Conservation (phyloP, 371 early-diverging fungal species). For the Mycotypha africana region DNA sequence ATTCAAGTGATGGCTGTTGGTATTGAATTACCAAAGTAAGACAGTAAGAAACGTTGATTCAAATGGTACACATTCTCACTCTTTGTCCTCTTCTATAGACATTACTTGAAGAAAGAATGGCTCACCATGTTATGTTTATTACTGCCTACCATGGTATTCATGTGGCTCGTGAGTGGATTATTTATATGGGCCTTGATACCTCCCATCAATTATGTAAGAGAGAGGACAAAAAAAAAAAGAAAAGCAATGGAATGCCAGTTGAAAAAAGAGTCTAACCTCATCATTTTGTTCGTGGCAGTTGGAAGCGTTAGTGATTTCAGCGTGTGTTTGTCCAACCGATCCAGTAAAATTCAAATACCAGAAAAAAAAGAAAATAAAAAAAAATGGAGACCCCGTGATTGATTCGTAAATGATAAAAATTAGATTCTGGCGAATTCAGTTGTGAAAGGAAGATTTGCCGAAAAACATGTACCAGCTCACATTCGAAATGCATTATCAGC, state of each 20-base stretch:
- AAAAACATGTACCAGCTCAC: conserved; percentile 80
- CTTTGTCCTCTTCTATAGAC: conserved; percentile 22
- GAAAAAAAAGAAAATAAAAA: background rate
- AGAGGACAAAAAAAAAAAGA: background rate
- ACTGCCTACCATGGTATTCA: conserved; percentile 78
- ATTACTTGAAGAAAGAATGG: conserved; percentile 55
- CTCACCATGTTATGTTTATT: conserved; percentile 72
- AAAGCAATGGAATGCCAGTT: too few species aligned
- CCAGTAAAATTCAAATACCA: conserved; percentile 52
- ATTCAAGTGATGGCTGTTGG: conserved; percentile 88
- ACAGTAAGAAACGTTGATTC: too few species aligned
- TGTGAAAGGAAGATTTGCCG: conserved; percentile 94
- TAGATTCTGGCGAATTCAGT: conserved; percentile 90
- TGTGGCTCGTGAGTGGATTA: conserved; percentile 80
- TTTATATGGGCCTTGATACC: conserved; percentile 66
- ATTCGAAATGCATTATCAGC: conserved; percentile 87
- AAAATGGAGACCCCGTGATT: background rate
- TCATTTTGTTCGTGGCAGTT: too few species aligned
- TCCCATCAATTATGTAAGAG: conserved; percentile 57
- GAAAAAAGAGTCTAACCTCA: too few species aligned
- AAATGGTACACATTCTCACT: too few species aligned
- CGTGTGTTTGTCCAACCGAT: conserved; percentile 94
- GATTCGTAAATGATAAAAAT: too few species aligned
- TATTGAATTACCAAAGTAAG: conserved; percentile 77
- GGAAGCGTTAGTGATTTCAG: conserved; percentile 75